Percentiles rank a stretch among this genome's conserved stretches.
phyloP scores from a whole-genome alignment of 257 asterid species.

The Nicotiana otophora region DNA sequence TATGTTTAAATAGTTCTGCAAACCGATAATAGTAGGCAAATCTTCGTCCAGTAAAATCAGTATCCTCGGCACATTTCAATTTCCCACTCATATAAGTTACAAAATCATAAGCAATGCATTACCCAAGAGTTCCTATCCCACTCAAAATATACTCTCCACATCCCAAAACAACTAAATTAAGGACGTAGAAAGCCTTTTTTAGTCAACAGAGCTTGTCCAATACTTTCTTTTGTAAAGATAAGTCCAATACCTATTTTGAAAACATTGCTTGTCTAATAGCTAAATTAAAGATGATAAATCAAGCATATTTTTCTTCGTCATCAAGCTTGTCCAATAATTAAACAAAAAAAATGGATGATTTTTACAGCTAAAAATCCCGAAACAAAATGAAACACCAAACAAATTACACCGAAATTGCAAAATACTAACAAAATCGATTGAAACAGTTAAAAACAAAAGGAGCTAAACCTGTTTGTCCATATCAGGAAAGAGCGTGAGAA shows the following conservation, averaged over 20 bases:
- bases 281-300: neutral
- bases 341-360: neutral
- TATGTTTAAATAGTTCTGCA: neutral
- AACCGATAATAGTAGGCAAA: neutral
- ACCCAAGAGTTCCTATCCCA: neutral
- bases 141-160: neutral
- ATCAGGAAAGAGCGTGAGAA: slow-evolving; percentile 62
- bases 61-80: neutral
- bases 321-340: neutral
- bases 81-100: neutral
- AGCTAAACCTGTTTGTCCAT: slow-evolving; percentile 79
- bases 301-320: neutral
- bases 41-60: neutral
- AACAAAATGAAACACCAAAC: neutral
- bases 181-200: neutral
- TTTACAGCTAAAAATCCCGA: neutral
- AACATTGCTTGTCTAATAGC: neutral
- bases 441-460: neutral
- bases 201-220: neutral
- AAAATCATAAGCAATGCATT: neutral
- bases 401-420: too few relatives aligned
- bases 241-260: neutral
- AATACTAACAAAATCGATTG: neutral
- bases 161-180: neutral
- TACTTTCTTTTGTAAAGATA: neutral